These are phyloP conservation scores for Aspergillus ochraceus DNA, from an alignment of 2,329 filamentous ascomycete species.

Conservation along the genomic window DNA sequence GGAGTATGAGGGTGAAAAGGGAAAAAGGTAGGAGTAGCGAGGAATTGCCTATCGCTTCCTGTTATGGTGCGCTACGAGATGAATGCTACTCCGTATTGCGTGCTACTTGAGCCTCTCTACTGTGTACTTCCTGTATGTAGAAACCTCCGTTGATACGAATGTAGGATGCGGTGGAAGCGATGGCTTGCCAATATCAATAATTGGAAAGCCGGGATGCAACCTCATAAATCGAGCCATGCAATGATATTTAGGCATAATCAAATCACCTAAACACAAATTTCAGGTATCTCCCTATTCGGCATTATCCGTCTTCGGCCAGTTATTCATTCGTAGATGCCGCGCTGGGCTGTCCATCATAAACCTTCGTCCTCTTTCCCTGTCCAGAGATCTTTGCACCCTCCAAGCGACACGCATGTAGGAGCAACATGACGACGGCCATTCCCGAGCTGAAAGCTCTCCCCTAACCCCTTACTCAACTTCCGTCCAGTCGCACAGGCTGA, in stretches of 20 bases:
- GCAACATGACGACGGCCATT: background rate
- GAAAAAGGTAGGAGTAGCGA: background rate
- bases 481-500: background rate
- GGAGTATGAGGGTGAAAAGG: background rate
- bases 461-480: background rate
- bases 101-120: background rate
- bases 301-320: background rate
- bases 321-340: background rate
- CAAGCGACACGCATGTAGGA: background rate
- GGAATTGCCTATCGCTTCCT: background rate
- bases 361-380: too few species aligned
- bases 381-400: too few species aligned
- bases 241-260: background rate
- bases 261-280: background rate
- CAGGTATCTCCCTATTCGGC: too few species aligned
- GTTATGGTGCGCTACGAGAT: background rate
- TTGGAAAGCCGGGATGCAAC: background rate
- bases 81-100: background rate
- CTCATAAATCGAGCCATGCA: background rate
- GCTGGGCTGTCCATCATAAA: too few species aligned
- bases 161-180: background rate
- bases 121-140: background rate
- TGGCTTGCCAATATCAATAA: background rate
- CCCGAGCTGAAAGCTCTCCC: background rate
- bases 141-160: background rate